These are phyloP conservation scores for Candida suzukii DNA, from an alignment of 805 yeast genomes.

Conservation along the genomic window DNA sequence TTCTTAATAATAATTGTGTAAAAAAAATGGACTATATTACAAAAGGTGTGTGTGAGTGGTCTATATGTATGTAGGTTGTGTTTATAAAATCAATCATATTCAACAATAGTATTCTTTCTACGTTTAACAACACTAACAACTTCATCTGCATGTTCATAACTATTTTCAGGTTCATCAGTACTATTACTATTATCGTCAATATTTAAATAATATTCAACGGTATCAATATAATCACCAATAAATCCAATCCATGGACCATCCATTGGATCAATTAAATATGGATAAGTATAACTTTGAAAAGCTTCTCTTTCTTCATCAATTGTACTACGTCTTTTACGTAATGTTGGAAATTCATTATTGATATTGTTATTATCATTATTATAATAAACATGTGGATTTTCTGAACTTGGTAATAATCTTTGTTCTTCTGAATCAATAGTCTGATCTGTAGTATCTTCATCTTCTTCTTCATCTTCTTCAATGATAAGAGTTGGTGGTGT, in stretches of 20 bases:
- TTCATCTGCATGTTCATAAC: slow-evolving; percentile 7
- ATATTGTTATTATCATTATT: no score
- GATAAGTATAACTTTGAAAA: slow-evolving; percentile 42
- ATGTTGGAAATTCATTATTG: neutral
- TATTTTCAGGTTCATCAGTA: slow-evolving; percentile 1
- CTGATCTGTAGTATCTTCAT: neutral
- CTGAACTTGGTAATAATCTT: no score
- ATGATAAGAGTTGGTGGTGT: neutral
- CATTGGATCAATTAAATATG: slow-evolving; percentile 36
- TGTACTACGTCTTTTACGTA: slow-evolving; percentile 37
- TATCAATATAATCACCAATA: slow-evolving; percentile 41
- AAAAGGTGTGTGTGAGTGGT: no score
- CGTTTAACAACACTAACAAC: slow-evolving; percentile 12
- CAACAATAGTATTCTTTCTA: slow-evolving; percentile 13
- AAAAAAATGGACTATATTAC: no score
- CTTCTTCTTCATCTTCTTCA: slow-evolving; percentile 2
- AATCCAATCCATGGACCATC: slow-evolving; percentile 56
- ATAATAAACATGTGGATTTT: neutral
- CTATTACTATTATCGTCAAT: neutral
- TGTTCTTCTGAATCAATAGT: no score
- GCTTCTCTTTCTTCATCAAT: slow-evolving; percentile 53
- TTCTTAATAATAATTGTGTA: no score
- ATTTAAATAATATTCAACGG: slow-evolving; percentile 24
- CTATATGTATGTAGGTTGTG: neutral
- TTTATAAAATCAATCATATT: slow-evolving; percentile 12